A percentile compares a stretch with the other conserved stretches of the same genome.
Conservation (phyloP, 345 rosid genomes). For the Turritis glabra region DNA sequence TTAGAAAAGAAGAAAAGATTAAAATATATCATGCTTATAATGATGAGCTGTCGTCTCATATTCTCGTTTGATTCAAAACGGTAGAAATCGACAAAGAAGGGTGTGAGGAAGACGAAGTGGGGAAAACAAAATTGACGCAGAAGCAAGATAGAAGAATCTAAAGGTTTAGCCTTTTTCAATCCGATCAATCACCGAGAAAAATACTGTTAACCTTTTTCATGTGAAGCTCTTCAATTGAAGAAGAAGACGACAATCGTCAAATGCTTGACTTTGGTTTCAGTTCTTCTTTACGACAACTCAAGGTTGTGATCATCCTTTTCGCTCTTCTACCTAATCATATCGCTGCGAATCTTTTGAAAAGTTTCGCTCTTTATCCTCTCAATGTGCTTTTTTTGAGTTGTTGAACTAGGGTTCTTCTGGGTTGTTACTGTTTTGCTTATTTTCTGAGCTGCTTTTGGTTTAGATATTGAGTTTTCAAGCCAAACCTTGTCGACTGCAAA, state of each 20-base stretch:
- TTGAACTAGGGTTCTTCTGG: conserved; percentile 38
- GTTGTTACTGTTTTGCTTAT: conserved; percentile 21
- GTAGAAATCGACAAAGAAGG: conserved; percentile 24
- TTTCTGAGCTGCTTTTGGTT: conserved; percentile 12
- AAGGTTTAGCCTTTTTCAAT: conserved; percentile 5
- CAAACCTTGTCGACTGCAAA: background rate
- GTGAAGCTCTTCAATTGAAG: conserved; percentile 28
- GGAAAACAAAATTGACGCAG: background rate
- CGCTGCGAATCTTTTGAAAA: background rate
- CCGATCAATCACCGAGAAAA: conserved; percentile 17
- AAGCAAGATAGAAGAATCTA: background rate
- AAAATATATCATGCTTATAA: conserved; percentile 24
- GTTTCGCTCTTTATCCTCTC: background rate
- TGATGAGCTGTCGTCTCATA: conserved; percentile 32
- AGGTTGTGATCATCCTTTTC: conserved; percentile 40
- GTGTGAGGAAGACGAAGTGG: conserved; percentile 1
- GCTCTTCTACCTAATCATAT: background rate
- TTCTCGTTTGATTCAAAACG: conserved; percentile 33
- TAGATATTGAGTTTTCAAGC: conserved; percentile 9
- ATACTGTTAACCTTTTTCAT: background rate
- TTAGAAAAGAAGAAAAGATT: background rate
- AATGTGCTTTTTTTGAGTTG: background rate
- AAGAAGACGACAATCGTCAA: conserved; percentile 31
- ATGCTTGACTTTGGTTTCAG: conserved; percentile 40
- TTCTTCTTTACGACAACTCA: conserved; percentile 34